A percentile compares a stretch with the other conserved stretches of the same genome.
Conservation (phyloP, 345 rosid species). For the Moringa oleifera region DNA sequence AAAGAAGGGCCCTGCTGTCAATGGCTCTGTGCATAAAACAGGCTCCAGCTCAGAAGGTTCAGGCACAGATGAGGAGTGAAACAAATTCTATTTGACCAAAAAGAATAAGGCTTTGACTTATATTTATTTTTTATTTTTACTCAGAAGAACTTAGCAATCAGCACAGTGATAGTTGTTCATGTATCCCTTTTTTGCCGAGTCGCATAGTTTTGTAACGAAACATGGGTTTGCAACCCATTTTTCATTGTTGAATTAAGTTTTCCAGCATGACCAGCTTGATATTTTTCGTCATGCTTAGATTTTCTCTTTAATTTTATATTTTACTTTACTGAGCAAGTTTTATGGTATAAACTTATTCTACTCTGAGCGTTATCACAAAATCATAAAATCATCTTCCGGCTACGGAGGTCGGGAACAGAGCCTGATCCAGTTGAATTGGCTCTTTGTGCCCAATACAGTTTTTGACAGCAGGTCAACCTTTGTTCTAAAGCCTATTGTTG, state of each 20-base stretch:
- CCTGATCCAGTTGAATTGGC: too few relatives aligned
- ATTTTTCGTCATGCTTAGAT: too few relatives aligned
- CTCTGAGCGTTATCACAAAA: too few relatives aligned
- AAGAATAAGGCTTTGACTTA: background rate
- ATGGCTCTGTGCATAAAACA: constrained; percentile 41
- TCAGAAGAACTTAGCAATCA: background rate
- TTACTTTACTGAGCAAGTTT: too few relatives aligned
- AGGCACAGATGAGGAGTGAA: constrained; percentile 67
- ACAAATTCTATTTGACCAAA: constrained; percentile 17
- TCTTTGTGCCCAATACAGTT: too few relatives aligned
- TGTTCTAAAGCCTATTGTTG: too few relatives aligned
- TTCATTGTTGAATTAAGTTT: background rate
- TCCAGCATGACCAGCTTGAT: too few relatives aligned
- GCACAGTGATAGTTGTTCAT: background rate
- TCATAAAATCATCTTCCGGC: too few relatives aligned
- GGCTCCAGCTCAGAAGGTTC: constrained; percentile 69
- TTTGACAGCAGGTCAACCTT: too few relatives aligned
- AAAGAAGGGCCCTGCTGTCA: constrained; percentile 49
- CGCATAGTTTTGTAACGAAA: constrained; percentile 5
- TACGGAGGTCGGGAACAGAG: too few relatives aligned
- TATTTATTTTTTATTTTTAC: background rate
- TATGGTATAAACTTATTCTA: too few relatives aligned
- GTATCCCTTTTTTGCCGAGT: constrained; percentile 5
- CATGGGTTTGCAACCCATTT: constrained; percentile 5
- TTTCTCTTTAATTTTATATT: too few relatives aligned